A percentile compares a stretch with the other conserved stretches of the same genome.
Evolutionary conservation across 1,139 yeast genomes (phyloP).

Genomic region (Meyerozyma carpophila): DNA sequence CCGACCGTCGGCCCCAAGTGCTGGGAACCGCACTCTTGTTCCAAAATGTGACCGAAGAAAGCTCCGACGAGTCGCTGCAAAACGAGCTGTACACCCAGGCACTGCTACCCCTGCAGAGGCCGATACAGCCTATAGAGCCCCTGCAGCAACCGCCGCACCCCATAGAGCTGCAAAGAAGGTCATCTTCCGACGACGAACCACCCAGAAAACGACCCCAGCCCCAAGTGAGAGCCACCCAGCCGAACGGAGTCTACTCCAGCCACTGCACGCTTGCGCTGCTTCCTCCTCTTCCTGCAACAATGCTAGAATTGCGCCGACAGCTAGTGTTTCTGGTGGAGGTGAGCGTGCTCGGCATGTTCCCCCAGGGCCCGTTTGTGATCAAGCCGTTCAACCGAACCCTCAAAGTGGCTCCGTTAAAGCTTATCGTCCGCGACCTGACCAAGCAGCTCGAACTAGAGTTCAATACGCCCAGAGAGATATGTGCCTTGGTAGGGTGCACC

Average conservation of each 20-base stretch:
- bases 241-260: neutral
- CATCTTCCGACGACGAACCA: neutral
- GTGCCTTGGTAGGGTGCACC: neutral
- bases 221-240: neutral
- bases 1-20: neutral
- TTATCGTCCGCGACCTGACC: constrained; percentile 14
- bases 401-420: constrained; percentile 21
- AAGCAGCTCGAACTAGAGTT: neutral
- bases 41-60: neutral
- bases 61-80: neutral
- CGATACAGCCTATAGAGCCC: neutral
- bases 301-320: neutral
- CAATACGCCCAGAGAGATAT: neutral
- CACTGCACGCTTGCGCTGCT: neutral
- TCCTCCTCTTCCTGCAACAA: neutral
- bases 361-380: constrained; percentile 14
- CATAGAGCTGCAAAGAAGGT: no score
- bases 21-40: neutral
- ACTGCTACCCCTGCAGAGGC: neutral
- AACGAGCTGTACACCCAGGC: neutral
- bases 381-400: constrained; percentile 28
- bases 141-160: no score
- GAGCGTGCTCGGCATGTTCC: neutral
- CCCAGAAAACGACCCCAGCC: neutral
- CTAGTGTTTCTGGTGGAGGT: neutral